These are phyloP conservation scores for Yamadazyma dushanensis DNA, from an alignment of 1,139 yeast species.

Conservation along the genomic window DNA sequence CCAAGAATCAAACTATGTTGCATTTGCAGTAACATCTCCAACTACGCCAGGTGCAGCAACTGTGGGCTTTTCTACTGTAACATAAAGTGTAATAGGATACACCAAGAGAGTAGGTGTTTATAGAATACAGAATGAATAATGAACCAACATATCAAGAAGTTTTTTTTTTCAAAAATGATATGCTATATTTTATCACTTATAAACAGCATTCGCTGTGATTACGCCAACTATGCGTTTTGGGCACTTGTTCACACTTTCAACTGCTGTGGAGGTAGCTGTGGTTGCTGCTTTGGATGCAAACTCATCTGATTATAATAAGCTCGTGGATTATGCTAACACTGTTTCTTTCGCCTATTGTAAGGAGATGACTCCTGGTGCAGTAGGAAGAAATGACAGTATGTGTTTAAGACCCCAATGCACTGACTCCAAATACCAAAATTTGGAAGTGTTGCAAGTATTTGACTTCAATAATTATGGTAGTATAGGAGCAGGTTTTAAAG, in stretches of 20 bases:
- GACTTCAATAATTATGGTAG: constrained; percentile 41
- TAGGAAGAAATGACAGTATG: constrained; percentile 20
- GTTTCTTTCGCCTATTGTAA: constrained; percentile 41
- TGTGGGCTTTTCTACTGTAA: constrained; percentile 48
- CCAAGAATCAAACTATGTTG: constrained; percentile 44
- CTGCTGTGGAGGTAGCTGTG: background rate
- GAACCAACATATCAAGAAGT: no score
- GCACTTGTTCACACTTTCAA: background rate
- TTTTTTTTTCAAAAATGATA: no score
- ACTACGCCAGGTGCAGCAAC: constrained; percentile 38
- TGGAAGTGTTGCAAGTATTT: constrained; percentile 36
- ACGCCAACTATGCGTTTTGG: no score
- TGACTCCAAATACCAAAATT: constrained; percentile 18
- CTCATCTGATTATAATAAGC: constrained; percentile 8
- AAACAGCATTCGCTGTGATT: no score
- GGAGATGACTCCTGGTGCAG: constrained; percentile 31
- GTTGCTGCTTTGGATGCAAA: background rate
- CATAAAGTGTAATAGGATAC: constrained; percentile 41
- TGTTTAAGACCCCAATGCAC: constrained; percentile 27
- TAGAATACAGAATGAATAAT: constrained; percentile 12
- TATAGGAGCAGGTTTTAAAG: constrained; percentile 55
- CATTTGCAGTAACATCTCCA: constrained; percentile 41
- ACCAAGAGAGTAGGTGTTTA: constrained; percentile 45
- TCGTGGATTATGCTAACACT: constrained; percentile 31
- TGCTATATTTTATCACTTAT: no score